Base-by-base conservation (phyloP, 2,329 filamentous ascomycete species). In the Ophiostoma sp. region DNA sequence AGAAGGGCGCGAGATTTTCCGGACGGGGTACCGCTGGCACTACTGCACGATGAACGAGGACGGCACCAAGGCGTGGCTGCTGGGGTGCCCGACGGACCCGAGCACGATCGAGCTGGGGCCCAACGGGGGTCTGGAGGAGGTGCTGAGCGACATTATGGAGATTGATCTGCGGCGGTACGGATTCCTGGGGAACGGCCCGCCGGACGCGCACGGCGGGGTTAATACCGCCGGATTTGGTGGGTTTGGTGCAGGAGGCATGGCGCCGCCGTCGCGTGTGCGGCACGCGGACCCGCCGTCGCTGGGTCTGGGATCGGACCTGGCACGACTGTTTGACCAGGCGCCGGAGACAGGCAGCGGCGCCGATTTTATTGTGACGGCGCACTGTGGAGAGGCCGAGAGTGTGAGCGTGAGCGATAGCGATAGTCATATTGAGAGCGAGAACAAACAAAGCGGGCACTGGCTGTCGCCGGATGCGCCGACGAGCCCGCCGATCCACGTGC, bases 31-130 rank as follows among this genome's bases (percentile, higher is more conserved):
- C 78, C 88, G 94, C 72, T 99, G 95, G 95, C 94, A 98, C 79
- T 99, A 99, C 78, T 98, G 95, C 78, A 96, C 93, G 3, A 91
- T 97, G 80, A 96, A 97, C 77, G 90, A 95, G 72, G 92, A 96
- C 75, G 94, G 94, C 6, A 97, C 95, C 7, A 97, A 96, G 77
- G 95, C 93, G 8, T 99, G 95, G 94, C 83, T 99, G 33, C 85
- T 99, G n/a, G 95, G 95, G 10, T 97, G 93, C 76, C 91, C 91
- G 2, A 90, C 91, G 3, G 93, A 97, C 73, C 81, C 85, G 57
- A 81, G 85, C 23, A 83, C 85, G 7, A 87, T 89, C 67, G 90
- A 90, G 54, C 83, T 89, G 20, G 89, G 86, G 1, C 85, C 87
- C 17, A 90, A 88, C 71, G 88, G 87, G 3, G 67, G 67, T 3